Conservation (phyloP, 352 stramenopile genomes). For the Thraustochytrium striatum region DNA sequence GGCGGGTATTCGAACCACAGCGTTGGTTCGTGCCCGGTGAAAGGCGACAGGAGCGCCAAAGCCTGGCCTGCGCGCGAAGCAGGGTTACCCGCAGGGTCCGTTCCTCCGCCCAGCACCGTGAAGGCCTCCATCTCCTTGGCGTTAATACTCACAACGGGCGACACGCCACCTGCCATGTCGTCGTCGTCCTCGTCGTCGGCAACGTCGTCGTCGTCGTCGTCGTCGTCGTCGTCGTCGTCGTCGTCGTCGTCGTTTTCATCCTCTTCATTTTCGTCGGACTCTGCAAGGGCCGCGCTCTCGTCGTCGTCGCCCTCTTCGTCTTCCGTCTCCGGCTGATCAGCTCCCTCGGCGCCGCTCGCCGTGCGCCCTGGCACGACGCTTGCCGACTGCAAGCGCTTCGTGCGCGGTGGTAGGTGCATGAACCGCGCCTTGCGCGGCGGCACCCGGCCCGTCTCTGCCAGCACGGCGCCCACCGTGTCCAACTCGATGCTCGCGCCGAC, state of each 20-base stretch:
- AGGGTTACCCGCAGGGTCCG: background rate
- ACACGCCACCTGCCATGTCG: background rate
- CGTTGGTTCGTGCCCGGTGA: slow-evolving; percentile 57
- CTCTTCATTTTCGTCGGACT: slow-evolving; percentile 24
- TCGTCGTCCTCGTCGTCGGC: slow-evolving; percentile 58
- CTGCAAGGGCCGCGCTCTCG: slow-evolving; percentile 55
- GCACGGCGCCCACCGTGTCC: too few relatives aligned
- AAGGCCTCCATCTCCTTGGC: background rate
- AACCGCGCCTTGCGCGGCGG: too few relatives aligned
- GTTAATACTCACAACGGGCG: background rate
- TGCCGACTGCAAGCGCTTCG: too few relatives aligned
- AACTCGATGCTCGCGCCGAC: too few relatives aligned
- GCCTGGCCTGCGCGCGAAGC: slow-evolving; percentile 56
- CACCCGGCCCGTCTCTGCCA: too few relatives aligned
- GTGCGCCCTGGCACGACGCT: too few relatives aligned
- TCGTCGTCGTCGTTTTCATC: slow-evolving; percentile 50
- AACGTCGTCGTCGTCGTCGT: slow-evolving; percentile 61
- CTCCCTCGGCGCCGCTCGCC: background rate
- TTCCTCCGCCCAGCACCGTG: background rate
- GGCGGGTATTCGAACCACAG: slow-evolving; percentile 81
- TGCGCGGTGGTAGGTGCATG: too few relatives aligned
- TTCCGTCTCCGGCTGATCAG: slow-evolving; percentile 49
- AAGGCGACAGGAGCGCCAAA: slow-evolving; percentile 57
- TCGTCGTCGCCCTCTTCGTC: slow-evolving; percentile 59
- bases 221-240: slow-evolving; percentile 53